Percentiles rank a stretch among this genome's conserved stretches.
Evolutionary conservation across 192 early-diverging fungal species (phyloP).

Genomic region (Helicostylum pulchrum): DNA sequence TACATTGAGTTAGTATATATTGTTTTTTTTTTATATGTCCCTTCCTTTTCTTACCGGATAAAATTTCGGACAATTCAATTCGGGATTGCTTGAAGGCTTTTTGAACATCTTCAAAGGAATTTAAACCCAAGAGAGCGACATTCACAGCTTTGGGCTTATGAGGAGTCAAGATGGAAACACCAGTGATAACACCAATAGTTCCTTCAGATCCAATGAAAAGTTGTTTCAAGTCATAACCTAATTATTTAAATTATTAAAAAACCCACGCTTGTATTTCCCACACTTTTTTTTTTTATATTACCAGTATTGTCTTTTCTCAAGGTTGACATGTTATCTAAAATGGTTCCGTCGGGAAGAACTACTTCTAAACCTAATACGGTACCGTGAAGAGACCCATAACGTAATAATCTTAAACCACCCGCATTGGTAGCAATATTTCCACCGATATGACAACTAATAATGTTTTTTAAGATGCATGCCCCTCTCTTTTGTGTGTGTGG

Average conservation of each 20-base stretch:
- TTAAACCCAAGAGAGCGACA: slow-evolving; percentile 77
- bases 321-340: slow-evolving; percentile 78
- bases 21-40: neutral
- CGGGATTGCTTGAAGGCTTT: slow-evolving; percentile 75
- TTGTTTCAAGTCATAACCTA: slow-evolving; percentile 94
- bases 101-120: slow-evolving; percentile 78
- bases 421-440: slow-evolving; percentile 99
- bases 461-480: too few relatives aligned
- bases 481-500: neutral
- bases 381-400: slow-evolving; percentile 95
- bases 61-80: slow-evolving; percentile 80
- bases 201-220: slow-evolving; percentile 98
- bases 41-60: slow-evolving; percentile 52
- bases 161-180: slow-evolving; percentile 87
- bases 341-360: slow-evolving; percentile 88
- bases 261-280: too few relatives aligned
- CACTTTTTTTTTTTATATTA: slow-evolving; percentile 25
- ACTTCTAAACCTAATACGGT: slow-evolving; percentile 95
- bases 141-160: slow-evolving; percentile 67
- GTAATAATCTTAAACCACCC: slow-evolving; percentile 87
- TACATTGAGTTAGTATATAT: neutral
- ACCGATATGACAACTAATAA: slow-evolving; percentile 88
- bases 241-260: neutral
- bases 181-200: slow-evolving; percentile 92
- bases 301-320: slow-evolving; percentile 98